phyloP scores from a whole-genome alignment of 495 filamentous ascomycete genomes.

The Apodospora peruviana region DNA sequence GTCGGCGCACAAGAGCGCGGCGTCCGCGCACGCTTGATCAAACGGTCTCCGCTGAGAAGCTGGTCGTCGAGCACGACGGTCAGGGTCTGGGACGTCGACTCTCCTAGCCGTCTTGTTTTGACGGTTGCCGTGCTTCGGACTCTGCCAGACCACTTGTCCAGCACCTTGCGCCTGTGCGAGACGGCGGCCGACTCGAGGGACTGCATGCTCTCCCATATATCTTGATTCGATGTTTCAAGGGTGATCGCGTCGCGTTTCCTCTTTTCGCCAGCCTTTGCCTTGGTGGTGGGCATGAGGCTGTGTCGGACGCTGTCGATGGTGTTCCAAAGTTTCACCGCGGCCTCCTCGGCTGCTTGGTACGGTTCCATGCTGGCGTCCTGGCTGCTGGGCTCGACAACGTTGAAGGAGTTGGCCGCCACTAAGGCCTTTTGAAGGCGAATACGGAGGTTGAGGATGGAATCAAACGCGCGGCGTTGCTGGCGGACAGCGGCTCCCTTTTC shows the following conservation, averaged over 20 bases:
- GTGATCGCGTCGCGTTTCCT: constrained; percentile 49
- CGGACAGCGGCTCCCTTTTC: constrained; percentile 83
- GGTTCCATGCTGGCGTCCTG: constrained; percentile 28
- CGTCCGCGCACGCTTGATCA: constrained; percentile 58
- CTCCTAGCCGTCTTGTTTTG: constrained; percentile 47
- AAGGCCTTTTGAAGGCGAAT: constrained; percentile 90
- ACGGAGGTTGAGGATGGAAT: constrained; percentile 76
- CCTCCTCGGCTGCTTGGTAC: constrained; percentile 76
- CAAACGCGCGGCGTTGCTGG: constrained; percentile 75
- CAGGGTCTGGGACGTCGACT: constrained; percentile 54
- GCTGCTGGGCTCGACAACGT: constrained; percentile 34
- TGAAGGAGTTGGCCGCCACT: constrained; percentile 70
- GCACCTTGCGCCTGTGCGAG: constrained; percentile 44
- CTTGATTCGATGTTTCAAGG: constrained; percentile 46
- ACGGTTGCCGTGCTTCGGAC: constrained; percentile 35
- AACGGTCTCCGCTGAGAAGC: constrained; percentile 59
- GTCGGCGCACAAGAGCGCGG: constrained; percentile 69
- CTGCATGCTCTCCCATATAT: constrained; percentile 71
- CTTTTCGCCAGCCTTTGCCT: constrained; percentile 43
- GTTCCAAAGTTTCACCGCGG: constrained; percentile 84
- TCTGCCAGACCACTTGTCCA: constrained; percentile 66
- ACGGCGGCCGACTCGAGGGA: constrained; percentile 52
- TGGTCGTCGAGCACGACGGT: constrained; percentile 70
- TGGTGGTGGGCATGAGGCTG: constrained; percentile 35
- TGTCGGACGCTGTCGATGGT: constrained; percentile 69